Conservation (phyloP, 495 filamentous ascomycete genomes). For the Talaromyces trachyspermus region DNA sequence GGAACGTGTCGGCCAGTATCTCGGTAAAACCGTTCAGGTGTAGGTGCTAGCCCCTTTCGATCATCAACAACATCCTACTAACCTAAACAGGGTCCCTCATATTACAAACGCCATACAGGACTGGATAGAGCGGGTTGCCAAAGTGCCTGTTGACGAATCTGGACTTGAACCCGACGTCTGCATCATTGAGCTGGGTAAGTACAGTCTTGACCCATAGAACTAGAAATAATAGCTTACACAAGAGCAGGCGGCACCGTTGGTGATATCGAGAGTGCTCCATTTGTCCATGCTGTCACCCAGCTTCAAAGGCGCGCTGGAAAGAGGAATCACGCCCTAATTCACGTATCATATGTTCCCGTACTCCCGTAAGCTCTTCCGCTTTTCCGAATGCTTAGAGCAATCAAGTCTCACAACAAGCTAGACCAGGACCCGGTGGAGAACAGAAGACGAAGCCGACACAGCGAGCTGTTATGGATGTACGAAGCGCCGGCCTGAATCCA, state of each 20-base stretch:
- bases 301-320: slow-evolving; percentile 64
- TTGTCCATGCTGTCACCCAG: slow-evolving; percentile 80
- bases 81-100: slow-evolving; percentile 61
- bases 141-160: slow-evolving; percentile 80
- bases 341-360: slow-evolving; percentile 74
- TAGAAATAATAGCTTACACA: not conserved
- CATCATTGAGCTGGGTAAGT: slow-evolving; percentile 53
- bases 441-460: slow-evolving; percentile 98
- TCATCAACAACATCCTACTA: slow-evolving; percentile 77
- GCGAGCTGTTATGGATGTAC: slow-evolving; percentile 71
- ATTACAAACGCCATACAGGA: slow-evolving; percentile 82
- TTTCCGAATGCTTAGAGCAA: not conserved
- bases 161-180: slow-evolving; percentile 82
- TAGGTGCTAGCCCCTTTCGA: slow-evolving; percentile 27
- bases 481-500: slow-evolving; percentile 75
- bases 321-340: slow-evolving; percentile 78
- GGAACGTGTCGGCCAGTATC: slow-evolving; percentile 76
- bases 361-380: slow-evolving; percentile 16
- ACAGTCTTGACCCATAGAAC: not conserved
- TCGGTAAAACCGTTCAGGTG: slow-evolving; percentile 88
- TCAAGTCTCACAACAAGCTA: slow-evolving; percentile 12
- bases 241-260: slow-evolving; percentile 64
- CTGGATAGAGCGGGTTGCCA: slow-evolving; percentile 84
- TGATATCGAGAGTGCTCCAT: slow-evolving; percentile 87
- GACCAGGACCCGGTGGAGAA: slow-evolving; percentile 54